Conservation (phyloP, 2,329 filamentous ascomycete genomes). For the Leptographium wingfieldii region DNA sequence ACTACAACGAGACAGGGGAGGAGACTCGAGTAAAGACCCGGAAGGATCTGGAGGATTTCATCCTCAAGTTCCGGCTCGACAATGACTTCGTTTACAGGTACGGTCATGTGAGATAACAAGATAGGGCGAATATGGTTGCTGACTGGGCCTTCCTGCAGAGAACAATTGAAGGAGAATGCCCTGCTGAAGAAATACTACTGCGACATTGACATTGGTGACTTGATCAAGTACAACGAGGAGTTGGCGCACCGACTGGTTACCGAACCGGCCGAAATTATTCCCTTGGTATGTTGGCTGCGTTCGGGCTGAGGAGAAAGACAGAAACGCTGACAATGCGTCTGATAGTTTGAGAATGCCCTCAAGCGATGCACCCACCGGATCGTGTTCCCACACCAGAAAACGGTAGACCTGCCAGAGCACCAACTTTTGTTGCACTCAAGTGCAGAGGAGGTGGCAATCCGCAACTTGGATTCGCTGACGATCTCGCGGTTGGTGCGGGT, state of each 20-base stretch:
- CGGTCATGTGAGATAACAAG: not conserved
- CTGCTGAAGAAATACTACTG: constrained; percentile 90
- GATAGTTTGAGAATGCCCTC: constrained; percentile 78
- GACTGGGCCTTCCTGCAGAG: constrained; percentile 40
- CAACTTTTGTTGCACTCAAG: constrained; percentile 91
- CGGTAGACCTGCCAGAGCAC: constrained; percentile 68
- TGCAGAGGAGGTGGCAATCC: constrained; percentile 81
- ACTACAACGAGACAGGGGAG: constrained; percentile 50
- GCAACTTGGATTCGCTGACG: constrained; percentile 82
- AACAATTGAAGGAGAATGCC: constrained; percentile 90
- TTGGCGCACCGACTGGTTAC: constrained; percentile 80
- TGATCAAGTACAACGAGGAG: constrained; percentile 94
- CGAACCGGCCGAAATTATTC: constrained; percentile 85
- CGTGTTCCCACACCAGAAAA: constrained; percentile 63
- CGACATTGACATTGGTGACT: constrained; percentile 87
- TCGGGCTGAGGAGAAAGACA: not conserved
- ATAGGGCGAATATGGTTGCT: constrained; percentile 12
- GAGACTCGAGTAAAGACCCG: constrained; percentile 64
- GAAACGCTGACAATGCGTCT: not conserved
- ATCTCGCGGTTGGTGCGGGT: constrained; percentile 94
- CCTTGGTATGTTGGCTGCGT: constrained; percentile 47
- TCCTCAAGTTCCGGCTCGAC: constrained; percentile 86
- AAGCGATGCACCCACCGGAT: constrained; percentile 89
- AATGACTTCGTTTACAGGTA: constrained; percentile 92
- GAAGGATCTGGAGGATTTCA: constrained; percentile 73